These are phyloP conservation scores for Cercospora zeina DNA, from an alignment of 2,329 filamentous ascomycete species.

Conservation along the genomic window DNA sequence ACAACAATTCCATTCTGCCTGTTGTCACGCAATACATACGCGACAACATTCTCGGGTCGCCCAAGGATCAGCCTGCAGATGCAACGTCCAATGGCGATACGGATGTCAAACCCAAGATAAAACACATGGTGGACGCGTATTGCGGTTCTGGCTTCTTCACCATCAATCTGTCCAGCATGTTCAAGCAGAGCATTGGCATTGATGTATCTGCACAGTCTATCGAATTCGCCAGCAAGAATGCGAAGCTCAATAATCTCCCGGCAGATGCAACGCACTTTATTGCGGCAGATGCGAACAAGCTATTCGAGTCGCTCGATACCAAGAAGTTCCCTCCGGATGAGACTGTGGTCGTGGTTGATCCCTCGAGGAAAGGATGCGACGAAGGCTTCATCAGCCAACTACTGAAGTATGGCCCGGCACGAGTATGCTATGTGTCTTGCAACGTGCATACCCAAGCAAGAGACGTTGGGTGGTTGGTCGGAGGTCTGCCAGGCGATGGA, in stretches of 20 bases:
- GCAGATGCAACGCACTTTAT: constrained; percentile 75
- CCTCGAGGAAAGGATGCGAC: constrained; percentile 94
- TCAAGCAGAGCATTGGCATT: constrained; percentile 79
- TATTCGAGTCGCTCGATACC: constrained; percentile 70
- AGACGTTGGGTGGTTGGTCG: constrained; percentile 84
- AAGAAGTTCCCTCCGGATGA: constrained; percentile 68
- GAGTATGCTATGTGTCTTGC: constrained; percentile 92
- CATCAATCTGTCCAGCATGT: constrained; percentile 81
- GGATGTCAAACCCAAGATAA: constrained; percentile 53
- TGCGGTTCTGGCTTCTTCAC: constrained; percentile 97
- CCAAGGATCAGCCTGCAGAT: constrained; percentile 28
- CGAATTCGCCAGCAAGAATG: constrained; percentile 74
- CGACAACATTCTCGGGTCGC: constrained; percentile 62
- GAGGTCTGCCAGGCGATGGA: constrained; percentile 55
- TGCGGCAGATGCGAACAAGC: constrained; percentile 77
- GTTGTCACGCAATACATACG: constrained; percentile 85
- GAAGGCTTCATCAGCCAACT: constrained; percentile 79
- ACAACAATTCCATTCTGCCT: constrained; percentile 97
- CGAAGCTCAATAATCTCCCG: constrained; percentile 69
- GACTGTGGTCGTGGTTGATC: constrained; percentile 92
- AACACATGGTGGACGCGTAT: constrained; percentile 95
- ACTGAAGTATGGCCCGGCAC: constrained; percentile 70
- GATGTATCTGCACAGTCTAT: constrained; percentile 84
- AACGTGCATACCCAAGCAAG: constrained; percentile 97
- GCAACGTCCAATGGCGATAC: constrained; percentile 28